phyloP scores from a whole-genome alignment of 1,139 yeast genomes.

The Debaryomyces nepalensis region DNA sequence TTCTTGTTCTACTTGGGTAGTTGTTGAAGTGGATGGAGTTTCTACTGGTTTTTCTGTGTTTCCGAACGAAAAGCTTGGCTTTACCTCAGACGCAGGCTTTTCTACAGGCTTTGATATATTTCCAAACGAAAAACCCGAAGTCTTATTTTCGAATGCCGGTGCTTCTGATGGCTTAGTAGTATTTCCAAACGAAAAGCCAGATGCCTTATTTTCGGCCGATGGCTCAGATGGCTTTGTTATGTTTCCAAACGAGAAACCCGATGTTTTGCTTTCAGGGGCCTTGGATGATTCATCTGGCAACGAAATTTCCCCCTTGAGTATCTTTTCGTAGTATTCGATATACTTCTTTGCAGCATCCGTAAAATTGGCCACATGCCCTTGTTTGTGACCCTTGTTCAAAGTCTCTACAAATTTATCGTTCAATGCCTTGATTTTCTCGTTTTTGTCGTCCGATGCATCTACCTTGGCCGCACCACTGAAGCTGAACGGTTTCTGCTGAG shows the following conservation, averaged over 20 bases:
- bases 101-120: constrained; percentile 13
- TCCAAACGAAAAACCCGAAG: neutral
- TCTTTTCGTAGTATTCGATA: constrained; percentile 53
- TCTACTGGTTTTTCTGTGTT: too few species aligned
- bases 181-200: neutral
- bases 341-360: constrained; percentile 63
- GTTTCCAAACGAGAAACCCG: neutral
- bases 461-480: constrained; percentile 2
- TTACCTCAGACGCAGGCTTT: neutral
- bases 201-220: neutral
- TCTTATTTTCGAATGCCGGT: neutral
- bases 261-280: neutral
- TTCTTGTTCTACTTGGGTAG: too few species aligned
- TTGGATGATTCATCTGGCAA: constrained; percentile 1
- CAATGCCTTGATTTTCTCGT: constrained; percentile 63
- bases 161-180: constrained; percentile 13
- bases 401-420: constrained; percentile 65
- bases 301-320: constrained; percentile 29
- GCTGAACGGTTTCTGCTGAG: neutral
- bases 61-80: too few species aligned
- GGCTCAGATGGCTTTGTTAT: constrained; percentile 14
- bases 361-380: constrained; percentile 62
- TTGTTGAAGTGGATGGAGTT: too few species aligned
- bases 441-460: constrained; percentile 25
- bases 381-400: constrained; percentile 45